These are phyloP conservation scores for Mucor plumbeus DNA, from an alignment of 371 early-diverging fungal genomes.

Conservation along the genomic window DNA sequence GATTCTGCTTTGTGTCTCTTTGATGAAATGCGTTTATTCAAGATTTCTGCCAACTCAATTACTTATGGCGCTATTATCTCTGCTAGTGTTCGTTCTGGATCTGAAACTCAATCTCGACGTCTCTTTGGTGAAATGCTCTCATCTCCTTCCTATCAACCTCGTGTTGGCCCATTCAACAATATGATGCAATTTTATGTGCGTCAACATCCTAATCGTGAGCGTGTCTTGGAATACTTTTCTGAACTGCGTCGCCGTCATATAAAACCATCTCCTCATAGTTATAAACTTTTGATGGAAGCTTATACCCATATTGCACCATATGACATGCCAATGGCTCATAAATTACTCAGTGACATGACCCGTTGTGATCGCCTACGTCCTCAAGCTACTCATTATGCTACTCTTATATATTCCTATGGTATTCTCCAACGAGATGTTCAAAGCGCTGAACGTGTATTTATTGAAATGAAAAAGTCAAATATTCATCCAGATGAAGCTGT, in stretches of 20 bases:
- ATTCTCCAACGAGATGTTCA: conserved; percentile 56
- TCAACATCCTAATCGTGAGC: conserved; percentile 60
- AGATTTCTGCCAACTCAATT: conserved; percentile 58
- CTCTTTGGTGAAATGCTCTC: conserved; percentile 61
- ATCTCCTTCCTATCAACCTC: conserved; percentile 56
- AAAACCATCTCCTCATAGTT: conserved; percentile 64
- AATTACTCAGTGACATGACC: conserved; percentile 56
- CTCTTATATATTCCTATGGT: conserved; percentile 67
- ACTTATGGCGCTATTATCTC: conserved; percentile 70
- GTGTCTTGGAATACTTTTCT: conserved; percentile 57
- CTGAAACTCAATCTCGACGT: conserved; percentile 55
- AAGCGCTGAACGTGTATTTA: conserved; percentile 55
- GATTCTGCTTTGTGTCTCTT: conserved; percentile 61
- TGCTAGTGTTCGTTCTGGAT: conserved; percentile 67
- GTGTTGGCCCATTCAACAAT: conserved; percentile 65
- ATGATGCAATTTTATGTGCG: conserved; percentile 74
- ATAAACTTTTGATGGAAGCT: conserved; percentile 66
- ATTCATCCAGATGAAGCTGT: conserved; percentile 59
- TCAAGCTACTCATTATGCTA: conserved; percentile 64
- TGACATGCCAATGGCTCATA: conserved; percentile 64
- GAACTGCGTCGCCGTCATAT: conserved; percentile 56
- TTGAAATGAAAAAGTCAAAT: conserved; percentile 46
- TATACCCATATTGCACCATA: conserved; percentile 66
- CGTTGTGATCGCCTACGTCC: conserved; percentile 51
- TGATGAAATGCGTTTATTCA: conserved; percentile 63